phyloP scores from a whole-genome alignment of 306 rosid species.

The Acmispon strigosus region DNA sequence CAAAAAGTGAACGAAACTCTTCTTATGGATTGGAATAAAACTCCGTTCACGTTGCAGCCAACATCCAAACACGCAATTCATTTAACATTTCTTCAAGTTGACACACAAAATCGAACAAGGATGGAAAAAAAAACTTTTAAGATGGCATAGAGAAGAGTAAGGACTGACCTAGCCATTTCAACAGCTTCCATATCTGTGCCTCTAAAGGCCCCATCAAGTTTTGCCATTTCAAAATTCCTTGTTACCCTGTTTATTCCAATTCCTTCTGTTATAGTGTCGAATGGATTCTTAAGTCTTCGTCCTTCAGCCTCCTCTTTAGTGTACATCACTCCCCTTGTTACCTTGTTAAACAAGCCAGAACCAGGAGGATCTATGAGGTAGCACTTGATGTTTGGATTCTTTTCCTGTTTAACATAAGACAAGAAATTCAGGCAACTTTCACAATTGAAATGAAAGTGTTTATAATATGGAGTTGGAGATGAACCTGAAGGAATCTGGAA shows the following conservation, averaged over 20 bases:
- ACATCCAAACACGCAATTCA: neutral
- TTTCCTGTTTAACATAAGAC: conserved; percentile 52
- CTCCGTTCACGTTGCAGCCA: too few relatives aligned
- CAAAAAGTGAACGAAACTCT: too few relatives aligned
- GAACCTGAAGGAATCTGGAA: conserved; percentile 61
- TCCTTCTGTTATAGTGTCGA: conserved; percentile 92
- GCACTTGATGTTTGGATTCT: conserved; percentile 65
- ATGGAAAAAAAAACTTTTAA: neutral
- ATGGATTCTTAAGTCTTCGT: conserved; percentile 81
- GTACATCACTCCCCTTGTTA: conserved; percentile 89
- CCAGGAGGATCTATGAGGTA: conserved; percentile 93
- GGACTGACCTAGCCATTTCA: conserved; percentile 79
- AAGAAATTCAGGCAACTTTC: neutral
- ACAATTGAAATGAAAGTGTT: neutral
- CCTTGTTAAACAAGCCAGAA: conserved; percentile 85
- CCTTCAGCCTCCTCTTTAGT: conserved; percentile 93
- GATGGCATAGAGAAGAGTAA: neutral
- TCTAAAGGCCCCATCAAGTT: conserved; percentile 79
- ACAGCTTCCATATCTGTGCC: conserved; percentile 86
- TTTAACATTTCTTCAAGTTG: conserved; percentile 1
- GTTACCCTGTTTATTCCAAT: conserved; percentile 84
- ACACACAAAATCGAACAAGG: neutral
- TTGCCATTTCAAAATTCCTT: conserved; percentile 66
- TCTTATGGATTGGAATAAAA: too few relatives aligned
- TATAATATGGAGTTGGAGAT: neutral